Conservation (phyloP, 1,284 basidiomycete genomes). For the Fomitopsis betulina region DNA sequence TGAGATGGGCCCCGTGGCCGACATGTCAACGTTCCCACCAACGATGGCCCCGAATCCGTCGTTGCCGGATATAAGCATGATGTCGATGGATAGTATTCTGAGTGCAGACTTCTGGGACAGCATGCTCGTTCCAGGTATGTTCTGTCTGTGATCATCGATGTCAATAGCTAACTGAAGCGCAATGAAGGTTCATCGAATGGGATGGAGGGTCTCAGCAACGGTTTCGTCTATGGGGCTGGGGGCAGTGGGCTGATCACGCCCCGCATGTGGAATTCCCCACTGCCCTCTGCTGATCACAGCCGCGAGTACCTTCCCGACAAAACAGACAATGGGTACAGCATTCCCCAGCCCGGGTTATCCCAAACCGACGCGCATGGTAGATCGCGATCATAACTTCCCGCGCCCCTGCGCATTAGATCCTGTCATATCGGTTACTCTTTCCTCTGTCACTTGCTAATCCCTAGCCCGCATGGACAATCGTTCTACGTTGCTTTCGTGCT, state of each 20-base stretch:
- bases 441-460: not conserved
- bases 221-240: constrained; percentile 76
- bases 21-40: constrained; percentile 77
- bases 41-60: constrained; percentile 61
- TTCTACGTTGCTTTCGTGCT: not conserved
- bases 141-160: not conserved
- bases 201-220: constrained; percentile 75
- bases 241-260: constrained; percentile 72
- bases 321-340: constrained; percentile 22
- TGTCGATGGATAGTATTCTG: constrained; percentile 79
- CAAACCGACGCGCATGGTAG: not conserved
- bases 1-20: constrained; percentile 76
- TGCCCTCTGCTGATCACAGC: constrained; percentile 22
- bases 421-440: not conserved
- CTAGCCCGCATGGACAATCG: not conserved
- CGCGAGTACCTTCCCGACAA: constrained; percentile 19
- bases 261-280: constrained; percentile 31
- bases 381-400: not conserved
- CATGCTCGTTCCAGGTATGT: constrained; percentile 75
- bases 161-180: no score
- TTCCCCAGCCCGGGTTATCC: not conserved
- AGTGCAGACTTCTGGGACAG: constrained; percentile 80
- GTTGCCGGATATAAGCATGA: constrained; percentile 43
- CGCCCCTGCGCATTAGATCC: not conserved
- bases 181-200: constrained; percentile 65